Conservation (phyloP, 2,329 filamentous ascomycete species). For the Aspergillus sp. region DNA sequence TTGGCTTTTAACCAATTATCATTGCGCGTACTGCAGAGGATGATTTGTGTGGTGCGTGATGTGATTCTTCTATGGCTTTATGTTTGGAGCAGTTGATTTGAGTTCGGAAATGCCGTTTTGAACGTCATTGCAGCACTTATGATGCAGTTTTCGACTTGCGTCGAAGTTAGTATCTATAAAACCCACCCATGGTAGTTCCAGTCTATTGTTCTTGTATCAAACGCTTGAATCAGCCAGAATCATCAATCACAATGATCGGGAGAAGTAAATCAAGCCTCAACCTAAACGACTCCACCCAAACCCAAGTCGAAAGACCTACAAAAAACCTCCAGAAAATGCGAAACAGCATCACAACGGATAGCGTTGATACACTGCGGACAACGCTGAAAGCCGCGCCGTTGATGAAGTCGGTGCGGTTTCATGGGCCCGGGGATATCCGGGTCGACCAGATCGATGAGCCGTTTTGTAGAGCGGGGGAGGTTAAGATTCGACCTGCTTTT, state of each 20-base stretch:
- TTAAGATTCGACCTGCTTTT: conserved; percentile 35
- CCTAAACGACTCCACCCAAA: not conserved
- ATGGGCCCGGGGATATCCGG: conserved; percentile 29
- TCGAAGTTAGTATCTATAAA: no score
- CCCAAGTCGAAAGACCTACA: not conserved
- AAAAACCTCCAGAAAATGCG: not conserved
- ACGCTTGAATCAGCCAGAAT: no score
- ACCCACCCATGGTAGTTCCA: no score
- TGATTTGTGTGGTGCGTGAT: no score
- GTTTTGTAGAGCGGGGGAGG: conserved; percentile 43
- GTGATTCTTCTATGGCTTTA: no score
- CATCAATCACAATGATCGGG: not conserved
- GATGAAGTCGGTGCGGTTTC: conserved; percentile 33
- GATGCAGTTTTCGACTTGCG: no score
- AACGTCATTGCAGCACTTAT: no score
- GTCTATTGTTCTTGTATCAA: no score
- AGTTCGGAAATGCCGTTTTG: no score
- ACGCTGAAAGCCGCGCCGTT: not conserved
- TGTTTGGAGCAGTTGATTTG: no score
- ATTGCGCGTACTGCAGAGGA: no score
- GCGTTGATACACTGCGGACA: not conserved
- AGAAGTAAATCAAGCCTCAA: not conserved
- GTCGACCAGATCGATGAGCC: conserved; percentile 30
- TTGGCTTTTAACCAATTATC: no score
- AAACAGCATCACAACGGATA: not conserved